Base-by-base conservation (phyloP, 805 yeast species). In the Suhomyces xylopsoci region DNA sequence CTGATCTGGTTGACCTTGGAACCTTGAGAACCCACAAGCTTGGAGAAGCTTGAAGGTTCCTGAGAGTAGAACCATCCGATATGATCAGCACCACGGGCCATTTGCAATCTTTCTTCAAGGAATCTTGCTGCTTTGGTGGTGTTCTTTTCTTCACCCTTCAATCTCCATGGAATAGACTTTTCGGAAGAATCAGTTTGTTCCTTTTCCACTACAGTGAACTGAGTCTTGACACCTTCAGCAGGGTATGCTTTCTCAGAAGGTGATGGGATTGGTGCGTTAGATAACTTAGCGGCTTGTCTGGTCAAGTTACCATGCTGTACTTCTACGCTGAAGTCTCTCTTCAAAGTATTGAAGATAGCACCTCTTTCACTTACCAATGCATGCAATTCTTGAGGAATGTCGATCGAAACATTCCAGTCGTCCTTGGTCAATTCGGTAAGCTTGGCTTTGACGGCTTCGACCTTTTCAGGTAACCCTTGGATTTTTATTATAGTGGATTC, bases 11-110 rank as follows among this genome's bases (percentile, higher is more conserved):
- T 82, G 63, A 90, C 76, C 55, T 81, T 83, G 34, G 83, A 70
- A 46, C 97, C 97, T 59, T 82, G 85, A 14, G 90, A 83, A 7
- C 97, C 97, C 57, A 90, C 81, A 50, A 90, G 75, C 65, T 77
- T 81, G 53, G 86, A 80, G 67, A 87, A 86, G 25, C 69, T 63
- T 12, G 82, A 69, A 25, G 77, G 67, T 52, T 81, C 77, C 42
- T 80, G 68, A 40, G 82, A 70, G 79, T 87, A 86, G 55, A 87
- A 70, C 81, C 82, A 88, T 12, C 85, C 94, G 47, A 72, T 74
- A 42, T 71, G 62, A 44, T 77, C 76, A 49, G 81, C 82, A 20
- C 63, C 60, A 53, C 74, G 62, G 49, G 82, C 82, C 42, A 68
- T 66, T 28, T 68, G 78, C 59, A 88, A 68, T 51, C 82, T 73